phyloP scores from a whole-genome alignment of 2,329 filamentous ascomycete genomes.

The Aureobasidium musti region DNA sequence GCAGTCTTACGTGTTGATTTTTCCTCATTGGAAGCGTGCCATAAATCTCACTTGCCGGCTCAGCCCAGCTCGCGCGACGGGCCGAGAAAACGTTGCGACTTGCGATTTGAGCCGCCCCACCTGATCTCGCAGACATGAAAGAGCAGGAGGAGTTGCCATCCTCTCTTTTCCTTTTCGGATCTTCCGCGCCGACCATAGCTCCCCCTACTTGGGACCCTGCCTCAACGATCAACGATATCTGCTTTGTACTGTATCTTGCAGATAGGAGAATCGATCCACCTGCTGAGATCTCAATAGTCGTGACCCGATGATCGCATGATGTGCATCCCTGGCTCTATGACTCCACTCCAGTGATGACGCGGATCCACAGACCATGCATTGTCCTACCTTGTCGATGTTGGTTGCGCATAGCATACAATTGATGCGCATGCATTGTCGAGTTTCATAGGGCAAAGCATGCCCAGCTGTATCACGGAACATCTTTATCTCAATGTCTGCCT shows the following conservation, averaged over 20 bases:
- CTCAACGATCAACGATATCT: slow-evolving; percentile 8
- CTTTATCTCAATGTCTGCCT: neutral
- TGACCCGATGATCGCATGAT: neutral
- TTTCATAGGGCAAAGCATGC: neutral
- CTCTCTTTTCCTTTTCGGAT: neutral
- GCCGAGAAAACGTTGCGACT: slow-evolving; percentile 9
- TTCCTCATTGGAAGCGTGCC: neutral
- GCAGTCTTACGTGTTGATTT: slow-evolving; percentile 12
- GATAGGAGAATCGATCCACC: neutral
- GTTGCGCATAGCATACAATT: neutral
- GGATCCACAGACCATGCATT: slow-evolving; percentile 6
- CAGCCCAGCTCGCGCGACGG: slow-evolving; percentile 6
- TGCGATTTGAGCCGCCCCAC: neutral
- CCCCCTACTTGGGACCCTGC: slow-evolving; percentile 3
- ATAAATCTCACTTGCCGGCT: neutral
- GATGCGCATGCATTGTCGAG: neutral
- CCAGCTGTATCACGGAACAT: neutral
- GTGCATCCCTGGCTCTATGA: neutral
- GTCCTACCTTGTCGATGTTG: slow-evolving; percentile 23
- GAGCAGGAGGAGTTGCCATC: neutral
- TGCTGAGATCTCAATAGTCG: neutral
- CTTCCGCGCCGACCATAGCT: neutral
- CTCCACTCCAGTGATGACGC: slow-evolving; percentile 1
- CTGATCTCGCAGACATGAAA: neutral
- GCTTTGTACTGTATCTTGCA: slow-evolving; percentile 1